A percentile compares a stretch with the other conserved stretches of the same genome.
These are phyloP conservation scores for Samsoniella hepiali DNA, from an alignment of 2,329 filamentous ascomycete genomes.

Conservation along the genomic window DNA sequence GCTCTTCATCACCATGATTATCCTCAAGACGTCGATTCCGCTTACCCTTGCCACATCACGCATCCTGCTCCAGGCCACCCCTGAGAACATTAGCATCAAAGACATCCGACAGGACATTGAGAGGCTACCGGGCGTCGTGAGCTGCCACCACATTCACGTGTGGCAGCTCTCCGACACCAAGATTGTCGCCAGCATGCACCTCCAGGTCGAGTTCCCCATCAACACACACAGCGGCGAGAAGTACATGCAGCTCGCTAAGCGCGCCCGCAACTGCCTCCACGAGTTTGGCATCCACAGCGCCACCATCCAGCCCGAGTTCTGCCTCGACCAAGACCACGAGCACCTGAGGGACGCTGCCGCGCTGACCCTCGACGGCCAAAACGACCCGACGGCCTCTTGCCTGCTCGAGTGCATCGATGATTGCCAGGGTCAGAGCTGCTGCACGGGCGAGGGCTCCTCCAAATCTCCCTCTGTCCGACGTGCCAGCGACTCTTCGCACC, in stretches of 20 bases:
- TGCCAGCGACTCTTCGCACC: conserved; percentile 32
- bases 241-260: conserved; percentile 87
- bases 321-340: conserved; percentile 48
- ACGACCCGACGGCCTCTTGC: conserved; percentile 35
- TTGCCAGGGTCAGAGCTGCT: conserved; percentile 33
- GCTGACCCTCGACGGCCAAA: conserved; percentile 35
- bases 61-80: conserved; percentile 91
- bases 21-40: conserved; percentile 70
- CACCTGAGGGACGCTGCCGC: conserved; percentile 37
- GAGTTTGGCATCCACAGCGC: conserved; percentile 95
- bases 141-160: conserved; percentile 93
- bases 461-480: conserved; percentile 35
- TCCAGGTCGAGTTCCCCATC: conserved; percentile 88
- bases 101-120: conserved; percentile 93
- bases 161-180: conserved; percentile 98
- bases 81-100: conserved; percentile 79
- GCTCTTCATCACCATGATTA: conserved; percentile 83
- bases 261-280: conserved; percentile 84
- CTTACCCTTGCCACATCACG: conserved; percentile 77
- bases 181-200: conserved; percentile 86
- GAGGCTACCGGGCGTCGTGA: conserved; percentile 76
- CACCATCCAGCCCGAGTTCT: conserved; percentile 94
- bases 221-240: conserved; percentile 72
- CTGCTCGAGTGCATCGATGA: conserved; percentile 47
- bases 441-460: conserved; percentile 32